These are phyloP conservation scores for Dionaea muscipula DNA, from an alignment of 179 eudicot genomes.

Conservation along the genomic window DNA sequence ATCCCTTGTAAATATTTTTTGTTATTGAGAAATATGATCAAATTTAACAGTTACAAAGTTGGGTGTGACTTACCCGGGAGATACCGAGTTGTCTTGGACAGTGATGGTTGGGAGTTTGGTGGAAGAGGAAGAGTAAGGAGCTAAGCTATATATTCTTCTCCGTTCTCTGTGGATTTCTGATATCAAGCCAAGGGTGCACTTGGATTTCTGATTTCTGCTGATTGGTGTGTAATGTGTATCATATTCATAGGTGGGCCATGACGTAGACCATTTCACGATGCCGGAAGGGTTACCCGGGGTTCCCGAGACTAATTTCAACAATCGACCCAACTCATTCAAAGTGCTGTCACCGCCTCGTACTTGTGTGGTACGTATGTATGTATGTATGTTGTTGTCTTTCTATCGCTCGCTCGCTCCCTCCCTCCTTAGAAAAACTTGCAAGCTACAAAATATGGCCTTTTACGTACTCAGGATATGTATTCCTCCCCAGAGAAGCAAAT, in stretches of 20 bases:
- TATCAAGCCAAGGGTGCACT: too few species aligned
- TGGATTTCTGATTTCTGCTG: not conserved
- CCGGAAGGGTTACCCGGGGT: slow-evolving; percentile 97
- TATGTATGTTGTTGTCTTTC: not conserved
- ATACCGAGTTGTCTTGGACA: slow-evolving; percentile 89
- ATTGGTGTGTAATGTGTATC: not conserved
- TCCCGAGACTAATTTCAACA: slow-evolving; percentile 89
- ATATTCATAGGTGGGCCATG: slow-evolving; percentile 64
- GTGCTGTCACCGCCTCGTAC: slow-evolving; percentile 87
- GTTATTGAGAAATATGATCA: not conserved
- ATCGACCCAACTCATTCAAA: slow-evolving; percentile 93
- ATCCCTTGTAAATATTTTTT: not conserved
- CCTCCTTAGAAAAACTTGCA: too few species aligned
- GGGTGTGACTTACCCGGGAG: slow-evolving; percentile 98
- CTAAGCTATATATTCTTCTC: not conserved
- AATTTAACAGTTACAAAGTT: slow-evolving; percentile 60
- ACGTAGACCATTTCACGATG: slow-evolving; percentile 74
- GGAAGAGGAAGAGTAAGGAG: slow-evolving; percentile 90
- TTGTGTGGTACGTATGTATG: slow-evolving; percentile 55
- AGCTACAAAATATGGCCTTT: too few species aligned
- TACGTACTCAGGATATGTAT: too few species aligned
- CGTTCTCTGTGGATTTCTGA: too few species aligned
- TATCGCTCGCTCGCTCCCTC: too few species aligned
- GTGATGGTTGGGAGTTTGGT: slow-evolving; percentile 88
- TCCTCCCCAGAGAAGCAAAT: too few species aligned